Conservation (phyloP, 495 filamentous ascomycete species). For the Aspergillus sclerotioniger region DNA sequence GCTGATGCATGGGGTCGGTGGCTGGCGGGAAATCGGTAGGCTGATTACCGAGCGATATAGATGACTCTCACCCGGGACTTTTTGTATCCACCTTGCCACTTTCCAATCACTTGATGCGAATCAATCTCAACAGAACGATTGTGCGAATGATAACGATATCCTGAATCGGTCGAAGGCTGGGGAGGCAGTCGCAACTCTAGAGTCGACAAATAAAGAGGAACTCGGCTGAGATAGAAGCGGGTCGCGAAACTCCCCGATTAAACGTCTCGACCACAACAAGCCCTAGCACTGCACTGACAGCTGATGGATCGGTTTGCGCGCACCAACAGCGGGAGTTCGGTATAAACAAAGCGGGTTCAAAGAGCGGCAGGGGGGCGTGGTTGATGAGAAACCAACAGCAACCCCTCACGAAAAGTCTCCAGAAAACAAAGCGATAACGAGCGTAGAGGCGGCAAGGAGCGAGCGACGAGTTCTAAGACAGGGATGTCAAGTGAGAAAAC, state of each 20-base stretch:
- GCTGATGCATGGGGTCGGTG: constrained; percentile 16
- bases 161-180: not conserved
- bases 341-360: constrained; percentile 26
- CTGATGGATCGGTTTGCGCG: constrained; percentile 8
- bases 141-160: not conserved
- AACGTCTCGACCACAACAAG: constrained; percentile 28
- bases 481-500: constrained; percentile 19
- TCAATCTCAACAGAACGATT: not conserved
- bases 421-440: constrained; percentile 25
- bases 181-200: constrained; percentile 20
- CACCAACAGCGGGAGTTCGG: constrained; percentile 6
- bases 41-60: not conserved
- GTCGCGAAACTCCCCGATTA: constrained; percentile 2
- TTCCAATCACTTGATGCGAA: not conserved
- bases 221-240: not conserved
- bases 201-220: constrained; percentile 9
- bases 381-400: constrained; percentile 26
- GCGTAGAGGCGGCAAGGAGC: constrained; percentile 42
- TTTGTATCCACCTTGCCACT: constrained; percentile 7
- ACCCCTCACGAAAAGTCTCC: constrained; percentile 17
- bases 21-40: constrained; percentile 11
- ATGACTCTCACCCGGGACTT: constrained; percentile 1
- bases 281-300: not conserved
- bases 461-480: constrained; percentile 33
- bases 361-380: constrained; percentile 40